Evolutionary conservation across 2,329 filamentous ascomycete genomes (phyloP).

Genomic region (Ophiocordyceps camponoti-floridani): DNA sequence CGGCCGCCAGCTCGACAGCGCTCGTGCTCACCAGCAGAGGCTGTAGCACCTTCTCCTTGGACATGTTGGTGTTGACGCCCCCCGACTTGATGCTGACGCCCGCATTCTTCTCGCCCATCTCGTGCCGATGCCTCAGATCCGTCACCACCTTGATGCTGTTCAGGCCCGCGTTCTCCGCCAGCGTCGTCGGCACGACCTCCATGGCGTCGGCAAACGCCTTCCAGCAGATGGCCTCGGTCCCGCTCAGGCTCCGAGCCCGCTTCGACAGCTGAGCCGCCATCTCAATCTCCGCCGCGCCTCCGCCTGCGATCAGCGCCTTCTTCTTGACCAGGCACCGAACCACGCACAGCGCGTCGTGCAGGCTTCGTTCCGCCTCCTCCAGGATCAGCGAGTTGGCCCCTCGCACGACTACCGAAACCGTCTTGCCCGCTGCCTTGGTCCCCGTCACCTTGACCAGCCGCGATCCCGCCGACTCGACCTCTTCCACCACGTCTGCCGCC

Average conservation of each 20-base stretch:
- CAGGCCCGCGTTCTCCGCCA: slow-evolving; percentile 91
- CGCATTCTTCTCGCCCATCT: slow-evolving; percentile 85
- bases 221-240: slow-evolving; percentile 96
- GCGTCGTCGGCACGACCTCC: slow-evolving; percentile 89
- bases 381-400: slow-evolving; percentile 89
- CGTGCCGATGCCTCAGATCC: slow-evolving; percentile 83
- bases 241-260: slow-evolving; percentile 65
- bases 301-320: slow-evolving; percentile 95
- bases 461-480: slow-evolving; percentile 70
- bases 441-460: slow-evolving; percentile 92
- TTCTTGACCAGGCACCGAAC: slow-evolving; percentile 98
- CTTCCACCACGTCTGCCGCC: slow-evolving; percentile 82
- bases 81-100: slow-evolving; percentile 97
- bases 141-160: slow-evolving; percentile 99
- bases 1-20: slow-evolving; percentile 87
- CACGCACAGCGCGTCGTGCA: slow-evolving; percentile 95
- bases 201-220: slow-evolving; percentile 96
- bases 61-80: slow-evolving; percentile 91
- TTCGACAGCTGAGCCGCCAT: slow-evolving; percentile 75
- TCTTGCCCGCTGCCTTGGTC: slow-evolving; percentile 69
- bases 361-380: slow-evolving; percentile 88
- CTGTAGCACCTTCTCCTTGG: slow-evolving; percentile 92
- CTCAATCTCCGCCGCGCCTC: slow-evolving; percentile 91
- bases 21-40: slow-evolving; percentile 93
- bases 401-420: slow-evolving; percentile 83